A percentile compares a stretch with the other conserved stretches of the same genome.
These are phyloP conservation scores for Cytospora piceae DNA, from an alignment of 2,329 filamentous ascomycete genomes.

Conservation along the genomic window DNA sequence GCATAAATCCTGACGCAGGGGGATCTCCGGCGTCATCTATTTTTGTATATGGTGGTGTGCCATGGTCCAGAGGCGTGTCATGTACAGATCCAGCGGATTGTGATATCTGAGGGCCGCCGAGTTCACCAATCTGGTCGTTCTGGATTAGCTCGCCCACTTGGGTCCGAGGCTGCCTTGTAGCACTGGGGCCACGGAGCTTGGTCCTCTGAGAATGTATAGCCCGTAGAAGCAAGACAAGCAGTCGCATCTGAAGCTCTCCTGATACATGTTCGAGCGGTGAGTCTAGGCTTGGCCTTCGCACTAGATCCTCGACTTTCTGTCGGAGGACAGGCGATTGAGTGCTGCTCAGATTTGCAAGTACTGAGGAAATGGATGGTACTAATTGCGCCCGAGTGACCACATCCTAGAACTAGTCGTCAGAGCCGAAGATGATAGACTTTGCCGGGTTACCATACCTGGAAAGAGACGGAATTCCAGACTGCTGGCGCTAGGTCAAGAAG, in stretches of 20 bases:
- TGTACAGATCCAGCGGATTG: too few species aligned
- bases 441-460: conserved; percentile 19
- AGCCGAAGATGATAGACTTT: too few species aligned
- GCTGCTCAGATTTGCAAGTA: conserved; percentile 16
- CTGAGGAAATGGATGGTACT: conserved; percentile 19
- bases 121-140: not conserved
- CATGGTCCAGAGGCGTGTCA: not conserved
- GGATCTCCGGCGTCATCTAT: not conserved
- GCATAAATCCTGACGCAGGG: not conserved
- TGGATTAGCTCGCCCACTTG: not conserved
- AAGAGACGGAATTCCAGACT: conserved; percentile 26
- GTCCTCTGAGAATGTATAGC: conserved; percentile 9
- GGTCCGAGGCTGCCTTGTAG: not conserved
- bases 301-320: conserved; percentile 5
- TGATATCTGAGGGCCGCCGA: not conserved
- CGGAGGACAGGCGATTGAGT: conserved; percentile 13
- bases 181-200: not conserved
- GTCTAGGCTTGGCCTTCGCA: conserved; percentile 3
- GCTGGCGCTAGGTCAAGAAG: conserved; percentile 27
- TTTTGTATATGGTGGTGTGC: not conserved
- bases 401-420: conserved; percentile 17
- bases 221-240: conserved; percentile 8
- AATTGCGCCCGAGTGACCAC: conserved; percentile 10
- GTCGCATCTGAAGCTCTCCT: conserved; percentile 7
- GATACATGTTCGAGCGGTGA: not conserved